These are phyloP conservation scores for Dendryphion nanum DNA, from an alignment of 2,329 filamentous ascomycete species.

Conservation along the genomic window DNA sequence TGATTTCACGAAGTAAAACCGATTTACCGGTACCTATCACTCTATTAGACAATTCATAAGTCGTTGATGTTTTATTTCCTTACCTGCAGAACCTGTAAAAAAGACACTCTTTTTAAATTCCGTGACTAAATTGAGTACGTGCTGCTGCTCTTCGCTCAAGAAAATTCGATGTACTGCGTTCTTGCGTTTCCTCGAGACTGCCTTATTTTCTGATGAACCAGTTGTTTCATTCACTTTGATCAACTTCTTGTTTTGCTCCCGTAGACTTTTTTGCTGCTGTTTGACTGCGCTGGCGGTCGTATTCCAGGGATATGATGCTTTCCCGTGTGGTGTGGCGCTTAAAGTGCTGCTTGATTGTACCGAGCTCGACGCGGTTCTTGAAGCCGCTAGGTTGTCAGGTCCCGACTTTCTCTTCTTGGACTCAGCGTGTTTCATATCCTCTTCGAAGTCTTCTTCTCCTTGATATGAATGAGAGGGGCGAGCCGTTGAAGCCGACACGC, in stretches of 20 bases:
- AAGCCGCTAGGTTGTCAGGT: conserved; percentile 15
- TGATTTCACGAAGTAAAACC: conserved; percentile 90
- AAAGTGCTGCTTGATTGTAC: neutral
- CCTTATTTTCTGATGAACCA: conserved; percentile 50
- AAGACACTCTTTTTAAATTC: conserved; percentile 85
- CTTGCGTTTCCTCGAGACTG: conserved; percentile 43
- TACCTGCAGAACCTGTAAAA: conserved; percentile 90
- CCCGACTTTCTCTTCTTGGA: conserved; percentile 30
- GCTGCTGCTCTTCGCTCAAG: conserved; percentile 81
- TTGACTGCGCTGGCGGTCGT: conserved; percentile 72
- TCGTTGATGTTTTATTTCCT: conserved; percentile 2
- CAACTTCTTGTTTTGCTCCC: conserved; percentile 60
- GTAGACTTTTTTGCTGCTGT: conserved; percentile 71
- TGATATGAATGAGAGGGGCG: conserved; percentile 18
- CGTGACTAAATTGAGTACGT: conserved; percentile 79
- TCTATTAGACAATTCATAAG: conserved; percentile 4
- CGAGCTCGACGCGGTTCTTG: neutral
- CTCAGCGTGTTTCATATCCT: neutral
- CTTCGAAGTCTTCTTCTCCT: neutral
- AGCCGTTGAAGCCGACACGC: neutral
- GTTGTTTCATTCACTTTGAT: conserved; percentile 38
- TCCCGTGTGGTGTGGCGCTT: neutral
- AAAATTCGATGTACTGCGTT: conserved; percentile 58
- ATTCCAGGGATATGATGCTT: conserved; percentile 61
- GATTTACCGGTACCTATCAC: conserved; percentile 80